Evolutionary conservation across 495 filamentous ascomycete genomes (phyloP), one percentile per base, ranked within the genome.

Genomic region (Penicillium fimorum): DNA sequence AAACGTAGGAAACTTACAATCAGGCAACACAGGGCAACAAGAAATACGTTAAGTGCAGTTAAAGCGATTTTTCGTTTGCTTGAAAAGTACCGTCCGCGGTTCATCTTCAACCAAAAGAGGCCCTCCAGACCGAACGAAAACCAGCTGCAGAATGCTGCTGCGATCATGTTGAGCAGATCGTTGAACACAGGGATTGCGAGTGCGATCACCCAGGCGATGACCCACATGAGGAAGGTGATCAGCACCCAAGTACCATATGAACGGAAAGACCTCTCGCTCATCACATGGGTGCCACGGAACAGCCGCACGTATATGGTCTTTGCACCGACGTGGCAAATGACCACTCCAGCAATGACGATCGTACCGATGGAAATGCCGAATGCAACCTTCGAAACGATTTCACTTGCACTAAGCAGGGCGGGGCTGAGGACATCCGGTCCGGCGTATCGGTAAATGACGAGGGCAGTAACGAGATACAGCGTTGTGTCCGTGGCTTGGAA

Each of bases 291-390:
- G 62, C 77, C 64, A 11, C 66, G 68, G 66, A 79, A 84, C 1
- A 82, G 20, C 3, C 82, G 76, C 9, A 81, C 77, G 60, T 82
- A 83, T 46, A 89, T 74, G 57, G 84, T 85, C 56, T 84, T 84
- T 13, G 46, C 37, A 13, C 72, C 70, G n/a, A 77, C 75, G 48
- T 77, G 73, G 68, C 79, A 85, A 65, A 86, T 82, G 64, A 89
- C 82, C 44, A 59, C 56, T 5, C 56, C 56, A 5, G 56, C 50
- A 37, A 59, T 43, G 12, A 59, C 18, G 33, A 47, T 47, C 25
- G 85, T 87, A 0, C 87, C 88, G 3, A 86, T 66, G 15, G 86
- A 87, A 46, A 90, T 69, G n/a, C 87, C 87, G 58, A 84, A 91
- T 4, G 85, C 82, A 17, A 61, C 20, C 69, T 88, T 88, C 51